phyloP scores from a whole-genome alignment of 2,329 filamentous ascomycete species.

The Fusarium incarnatum region DNA sequence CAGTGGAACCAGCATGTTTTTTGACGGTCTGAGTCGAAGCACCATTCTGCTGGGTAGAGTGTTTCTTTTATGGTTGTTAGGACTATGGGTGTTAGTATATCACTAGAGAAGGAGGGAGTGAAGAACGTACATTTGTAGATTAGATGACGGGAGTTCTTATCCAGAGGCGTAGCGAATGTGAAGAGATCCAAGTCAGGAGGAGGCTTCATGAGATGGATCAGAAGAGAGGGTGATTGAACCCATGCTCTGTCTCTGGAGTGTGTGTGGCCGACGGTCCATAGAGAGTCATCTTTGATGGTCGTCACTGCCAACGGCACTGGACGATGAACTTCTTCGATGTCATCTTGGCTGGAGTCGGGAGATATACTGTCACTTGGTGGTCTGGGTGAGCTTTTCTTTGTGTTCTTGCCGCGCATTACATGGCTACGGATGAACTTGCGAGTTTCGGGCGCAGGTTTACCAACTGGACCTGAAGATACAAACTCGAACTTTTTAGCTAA shows the following conservation, averaged over 20 bases:
- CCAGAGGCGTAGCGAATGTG: slow-evolving; percentile 36
- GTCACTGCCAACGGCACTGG: background rate
- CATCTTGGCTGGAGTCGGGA: background rate
- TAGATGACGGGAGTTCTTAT: slow-evolving; percentile 17
- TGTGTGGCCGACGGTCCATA: slow-evolving; percentile 14
- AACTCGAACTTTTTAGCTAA: slow-evolving; percentile 47
- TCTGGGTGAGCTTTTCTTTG: slow-evolving; percentile 6
- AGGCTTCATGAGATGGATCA: slow-evolving; percentile 16
- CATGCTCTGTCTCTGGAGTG: slow-evolving; percentile 19
- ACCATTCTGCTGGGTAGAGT: slow-evolving; percentile 49
- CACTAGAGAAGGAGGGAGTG: rapidly evolving
- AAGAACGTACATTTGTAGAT: slow-evolving; percentile 41
- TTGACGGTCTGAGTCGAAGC: slow-evolving; percentile 38
- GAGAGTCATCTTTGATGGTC: background rate
- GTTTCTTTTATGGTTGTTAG: slow-evolving; percentile 44
- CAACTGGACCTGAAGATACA: slow-evolving; percentile 40
- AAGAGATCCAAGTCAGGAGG: slow-evolving; percentile 38
- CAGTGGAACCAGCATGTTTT: slow-evolving; percentile 47
- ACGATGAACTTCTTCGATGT: background rate
- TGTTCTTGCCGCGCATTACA: slow-evolving; percentile 48
- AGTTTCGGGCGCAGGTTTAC: slow-evolving; percentile 40
- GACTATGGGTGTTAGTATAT: slow-evolving; percentile 24
- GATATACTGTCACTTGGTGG: background rate
- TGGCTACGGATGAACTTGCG: slow-evolving; percentile 47
- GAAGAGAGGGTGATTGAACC: slow-evolving; percentile 31